Percentiles rank a stretch among this genome's conserved stretches.
These are phyloP conservation scores for Fusarium sp. DNA, from an alignment of 2,329 filamentous ascomycete genomes.

Conservation along the genomic window DNA sequence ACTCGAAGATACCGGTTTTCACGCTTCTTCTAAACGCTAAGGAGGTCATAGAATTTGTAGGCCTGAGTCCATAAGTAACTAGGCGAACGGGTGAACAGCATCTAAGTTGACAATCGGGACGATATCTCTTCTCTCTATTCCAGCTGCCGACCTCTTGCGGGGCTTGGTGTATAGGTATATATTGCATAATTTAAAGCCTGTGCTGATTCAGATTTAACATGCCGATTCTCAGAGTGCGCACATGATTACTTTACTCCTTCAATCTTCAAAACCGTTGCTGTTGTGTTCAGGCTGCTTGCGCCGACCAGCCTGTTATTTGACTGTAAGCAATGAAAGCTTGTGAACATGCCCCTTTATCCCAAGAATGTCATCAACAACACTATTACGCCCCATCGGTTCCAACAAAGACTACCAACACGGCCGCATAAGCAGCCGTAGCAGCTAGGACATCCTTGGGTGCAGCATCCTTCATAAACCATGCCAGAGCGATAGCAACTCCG, in stretches of 20 bases:
- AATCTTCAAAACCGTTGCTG: not conserved
- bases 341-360: not conserved
- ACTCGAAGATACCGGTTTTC: no score
- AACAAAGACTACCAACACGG: not conserved
- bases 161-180: no score
- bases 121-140: no score
- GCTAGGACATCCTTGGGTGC: not conserved
- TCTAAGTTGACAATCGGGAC: no score
- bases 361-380: not conserved
- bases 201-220: not conserved
- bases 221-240: not conserved
- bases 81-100: no score
- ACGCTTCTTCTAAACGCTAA: no score
- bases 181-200: not conserved
- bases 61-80: no score
- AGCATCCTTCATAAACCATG: not conserved
- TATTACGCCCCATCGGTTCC: not conserved
- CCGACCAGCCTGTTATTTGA: not conserved
- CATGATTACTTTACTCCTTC: not conserved
- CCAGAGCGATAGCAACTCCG: not conserved
- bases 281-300: not conserved
- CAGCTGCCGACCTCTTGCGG: no score
- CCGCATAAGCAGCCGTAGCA: not conserved
- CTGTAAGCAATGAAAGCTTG: not conserved
- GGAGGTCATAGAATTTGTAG: no score